Evolutionary conservation across 768 basidiomycete genomes (phyloP).

Genomic region (Glaciozyma antarctica): DNA sequence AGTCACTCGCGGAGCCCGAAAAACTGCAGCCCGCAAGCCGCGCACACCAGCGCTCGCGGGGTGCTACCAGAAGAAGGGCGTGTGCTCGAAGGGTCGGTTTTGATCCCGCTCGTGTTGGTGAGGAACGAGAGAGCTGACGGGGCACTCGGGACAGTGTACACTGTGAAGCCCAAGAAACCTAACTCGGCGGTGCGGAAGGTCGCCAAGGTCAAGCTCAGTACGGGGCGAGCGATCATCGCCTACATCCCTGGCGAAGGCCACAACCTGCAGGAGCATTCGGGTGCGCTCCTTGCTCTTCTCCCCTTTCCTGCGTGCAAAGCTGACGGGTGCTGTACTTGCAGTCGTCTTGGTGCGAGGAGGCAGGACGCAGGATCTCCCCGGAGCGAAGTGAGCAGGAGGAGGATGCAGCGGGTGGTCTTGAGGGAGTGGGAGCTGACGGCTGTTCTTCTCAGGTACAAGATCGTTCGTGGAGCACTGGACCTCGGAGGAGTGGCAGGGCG

Average conservation of each 20-base stretch:
- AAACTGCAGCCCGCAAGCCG: neutral
- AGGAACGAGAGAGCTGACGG: slow-evolving; percentile 40
- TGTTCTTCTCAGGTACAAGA: slow-evolving; percentile 61
- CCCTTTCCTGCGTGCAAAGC: too few relatives aligned
- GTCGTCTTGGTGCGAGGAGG: slow-evolving; percentile 93
- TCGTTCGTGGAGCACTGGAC: slow-evolving; percentile 86
- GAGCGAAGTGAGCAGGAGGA: slow-evolving; percentile 64
- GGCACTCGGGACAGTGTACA: slow-evolving; percentile 40
- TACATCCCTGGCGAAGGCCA: slow-evolving; percentile 97
- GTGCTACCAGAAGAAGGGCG: neutral
- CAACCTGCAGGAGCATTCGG: slow-evolving; percentile 89
- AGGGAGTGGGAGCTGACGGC: neutral
- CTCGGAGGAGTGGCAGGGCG: slow-evolving; percentile 81
- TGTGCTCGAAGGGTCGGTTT: neutral
- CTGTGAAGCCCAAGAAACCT: slow-evolving; percentile 87
- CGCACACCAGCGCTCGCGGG: neutral
- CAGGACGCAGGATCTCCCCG: slow-evolving; percentile 91
- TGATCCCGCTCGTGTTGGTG: too few relatives aligned
- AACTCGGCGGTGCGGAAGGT: slow-evolving; percentile 98
- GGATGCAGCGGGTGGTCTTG: too few relatives aligned
- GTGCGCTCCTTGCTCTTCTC: too few relatives aligned
- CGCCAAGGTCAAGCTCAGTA: slow-evolving; percentile 81
- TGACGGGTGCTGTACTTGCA: too few relatives aligned
- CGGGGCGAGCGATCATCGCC: slow-evolving; percentile 78
- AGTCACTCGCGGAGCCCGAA: neutral